A percentile compares a stretch with the other conserved stretches of the same genome.
phyloP scores from a whole-genome alignment of 805 yeast species.

The Groenewaldozyma salmanticensis region DNA sequence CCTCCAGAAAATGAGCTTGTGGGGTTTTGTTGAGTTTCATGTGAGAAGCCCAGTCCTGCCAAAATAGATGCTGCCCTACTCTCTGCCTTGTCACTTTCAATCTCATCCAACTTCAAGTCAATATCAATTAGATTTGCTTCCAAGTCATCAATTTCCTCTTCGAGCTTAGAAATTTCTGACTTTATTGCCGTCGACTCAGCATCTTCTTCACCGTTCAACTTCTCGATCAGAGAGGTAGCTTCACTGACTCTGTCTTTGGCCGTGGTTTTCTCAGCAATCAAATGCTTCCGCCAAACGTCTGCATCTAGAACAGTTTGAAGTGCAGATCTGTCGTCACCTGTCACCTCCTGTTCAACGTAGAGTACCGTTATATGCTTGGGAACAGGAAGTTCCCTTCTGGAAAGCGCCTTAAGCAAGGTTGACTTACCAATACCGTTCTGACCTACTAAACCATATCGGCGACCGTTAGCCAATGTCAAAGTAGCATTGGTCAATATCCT shows the following conservation, averaged over 20 bases:
- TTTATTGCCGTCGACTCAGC: slow-evolving; percentile 8
- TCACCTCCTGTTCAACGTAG: slow-evolving; percentile 95
- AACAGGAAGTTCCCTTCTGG: slow-evolving; percentile 86
- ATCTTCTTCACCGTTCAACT: slow-evolving; percentile 16
- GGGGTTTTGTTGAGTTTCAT: slow-evolving; percentile 70
- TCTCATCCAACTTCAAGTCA: slow-evolving; percentile 72
- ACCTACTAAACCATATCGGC: slow-evolving; percentile 95
- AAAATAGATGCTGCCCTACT: slow-evolving; percentile 91
- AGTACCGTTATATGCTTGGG: slow-evolving; percentile 93
- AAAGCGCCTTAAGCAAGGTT: slow-evolving; percentile 78
- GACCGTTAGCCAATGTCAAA: slow-evolving; percentile 80
- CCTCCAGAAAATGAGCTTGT: slow-evolving; percentile 97
- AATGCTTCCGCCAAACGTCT: slow-evolving; percentile 96
- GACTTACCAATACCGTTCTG: slow-evolving; percentile 99
- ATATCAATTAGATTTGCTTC: slow-evolving; percentile 70
- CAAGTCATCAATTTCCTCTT: slow-evolving; percentile 82
- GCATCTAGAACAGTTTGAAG: slow-evolving; percentile 96
- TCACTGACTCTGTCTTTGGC: slow-evolving; percentile 61
- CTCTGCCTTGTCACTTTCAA: slow-evolving; percentile 97
- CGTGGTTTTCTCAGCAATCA: slow-evolving; percentile 59
- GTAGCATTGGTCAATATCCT: slow-evolving; percentile 85
- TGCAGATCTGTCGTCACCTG: slow-evolving; percentile 87
- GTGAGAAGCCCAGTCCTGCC: slow-evolving; percentile 87
- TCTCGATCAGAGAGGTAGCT: slow-evolving; percentile 52
- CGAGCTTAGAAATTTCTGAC: slow-evolving; percentile 61